These are phyloP conservation scores for Diphasiastrum complanatum DNA, from an alignment of 83 land plant species.

Conservation along the genomic window DNA sequence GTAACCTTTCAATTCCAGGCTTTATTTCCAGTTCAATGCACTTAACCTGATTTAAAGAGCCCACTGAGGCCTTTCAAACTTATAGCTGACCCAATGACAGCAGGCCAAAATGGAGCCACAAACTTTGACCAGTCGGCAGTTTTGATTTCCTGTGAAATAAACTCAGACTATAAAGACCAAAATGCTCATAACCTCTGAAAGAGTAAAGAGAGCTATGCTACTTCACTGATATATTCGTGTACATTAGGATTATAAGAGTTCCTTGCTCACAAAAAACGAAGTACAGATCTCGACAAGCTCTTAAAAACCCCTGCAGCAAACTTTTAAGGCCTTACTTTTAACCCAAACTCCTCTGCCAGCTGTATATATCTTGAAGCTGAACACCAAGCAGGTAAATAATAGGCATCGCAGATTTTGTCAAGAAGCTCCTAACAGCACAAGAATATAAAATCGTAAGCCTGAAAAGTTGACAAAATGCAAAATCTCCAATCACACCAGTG, in stretches of 20 bases:
- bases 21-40: neutral
- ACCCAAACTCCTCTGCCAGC: constrained; percentile 49
- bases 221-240: too few species aligned
- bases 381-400: constrained; percentile 95
- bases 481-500: neutral
- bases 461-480: neutral
- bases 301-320: neutral
- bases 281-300: too few species aligned
- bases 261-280: too few species aligned
- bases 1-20: neutral
- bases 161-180: neutral
- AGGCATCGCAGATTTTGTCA: constrained; percentile 72
- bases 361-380: constrained; percentile 73
- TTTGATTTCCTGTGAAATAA: constrained; percentile 58
- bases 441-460: neutral
- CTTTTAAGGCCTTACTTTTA: constrained; percentile 45
- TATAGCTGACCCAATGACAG: constrained; percentile 78
- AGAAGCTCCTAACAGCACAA: constrained; percentile 38
- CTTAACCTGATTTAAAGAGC: constrained; percentile 55
- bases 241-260: too few species aligned
- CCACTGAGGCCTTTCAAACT: constrained; percentile 71
- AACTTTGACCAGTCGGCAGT: constrained; percentile 81
- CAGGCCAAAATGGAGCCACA: constrained; percentile 97
- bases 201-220: too few species aligned
- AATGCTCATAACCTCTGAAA: too few species aligned